Conservation (phyloP, 2,329 filamentous ascomycete genomes). For the Curvularia verruculosa region DNA sequence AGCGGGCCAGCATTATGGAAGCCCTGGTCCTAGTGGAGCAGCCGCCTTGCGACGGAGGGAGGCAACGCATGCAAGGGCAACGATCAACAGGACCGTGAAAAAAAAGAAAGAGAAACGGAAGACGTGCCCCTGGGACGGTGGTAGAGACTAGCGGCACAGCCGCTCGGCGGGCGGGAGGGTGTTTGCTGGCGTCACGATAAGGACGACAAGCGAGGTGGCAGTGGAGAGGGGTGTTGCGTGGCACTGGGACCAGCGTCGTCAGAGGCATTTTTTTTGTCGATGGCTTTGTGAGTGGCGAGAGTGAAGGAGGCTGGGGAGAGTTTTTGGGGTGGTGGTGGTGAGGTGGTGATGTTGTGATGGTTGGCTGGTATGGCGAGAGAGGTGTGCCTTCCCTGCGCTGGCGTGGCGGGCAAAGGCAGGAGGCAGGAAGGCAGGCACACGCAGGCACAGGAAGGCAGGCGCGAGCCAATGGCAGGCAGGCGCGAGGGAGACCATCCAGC, state of each 20-base stretch:
- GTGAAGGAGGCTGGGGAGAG: slow-evolving; percentile 3
- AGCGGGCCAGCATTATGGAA: background rate
- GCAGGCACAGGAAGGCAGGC: background rate
- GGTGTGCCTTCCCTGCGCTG: too few species aligned
- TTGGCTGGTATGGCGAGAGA: background rate
- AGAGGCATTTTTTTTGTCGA: background rate
- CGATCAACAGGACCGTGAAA: slow-evolving; percentile 4
- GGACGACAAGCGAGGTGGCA: slow-evolving; percentile 14
- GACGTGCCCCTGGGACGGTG: slow-evolving; percentile 18
- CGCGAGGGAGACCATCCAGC: slow-evolving; percentile 9
- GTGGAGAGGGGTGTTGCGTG: slow-evolving; percentile 24
- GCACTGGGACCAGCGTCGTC: slow-evolving; percentile 14
- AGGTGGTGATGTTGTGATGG: background rate
- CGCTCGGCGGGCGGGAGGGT: slow-evolving; percentile 15
- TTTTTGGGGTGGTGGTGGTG: background rate
- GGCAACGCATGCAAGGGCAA: slow-evolving; percentile 4
- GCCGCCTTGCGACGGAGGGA: slow-evolving; percentile 3
- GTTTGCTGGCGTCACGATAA: slow-evolving; percentile 25
- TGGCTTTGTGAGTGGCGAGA: background rate
- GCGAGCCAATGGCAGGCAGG: slow-evolving; percentile 2
- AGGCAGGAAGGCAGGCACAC: too few species aligned
- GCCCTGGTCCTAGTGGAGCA: slow-evolving; percentile 6
- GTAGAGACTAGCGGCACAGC: slow-evolving; percentile 7
- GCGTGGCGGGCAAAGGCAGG: too few species aligned
- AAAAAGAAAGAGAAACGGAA: background rate